Evolutionary conservation across 1,139 yeast genomes (phyloP), one percentile per base, ranked within the genome.

Genomic region (Lodderomyces jiufengensis): DNA sequence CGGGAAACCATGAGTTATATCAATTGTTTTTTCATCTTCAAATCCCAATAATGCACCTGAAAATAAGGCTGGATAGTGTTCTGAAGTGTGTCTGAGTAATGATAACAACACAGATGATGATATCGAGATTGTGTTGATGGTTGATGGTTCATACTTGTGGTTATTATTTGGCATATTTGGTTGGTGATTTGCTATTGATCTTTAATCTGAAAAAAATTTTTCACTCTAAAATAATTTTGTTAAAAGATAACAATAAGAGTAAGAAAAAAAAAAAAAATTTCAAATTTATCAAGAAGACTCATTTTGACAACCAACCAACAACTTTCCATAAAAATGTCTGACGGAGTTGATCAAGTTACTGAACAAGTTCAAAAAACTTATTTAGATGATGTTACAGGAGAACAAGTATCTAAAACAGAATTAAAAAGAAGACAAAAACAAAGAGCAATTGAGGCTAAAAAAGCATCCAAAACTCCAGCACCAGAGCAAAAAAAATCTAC

Each of bases 331-430:
- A 49, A 33, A 32, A 68, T 70, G 75, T 59, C 74, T 42, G 72
- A 66, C 20, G 20, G 20, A 50, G 80, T 75, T 45, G 78, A 80
- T 44, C 70, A 78, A 56, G 82, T 73, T 39, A 64, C 94, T 36
- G 96, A 88, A 54, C 80, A 78, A 52, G 78, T 87, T 49, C 90
- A 86, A 61, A 90, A 88, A 73, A 79, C 86, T 30, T 79, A 87
- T 58, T 73, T 92, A 51, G 98, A 92, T 61, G 97, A 88, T 43
- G 95, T 69, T 52, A 90, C 97, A 46, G 97, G 97, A 34, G 98
- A 92, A 67, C 85, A 81, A 65, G 96, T 92, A 34, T 92, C 98
- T 60, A 92, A 92, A 73, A 76, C 94, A 44, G 98, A 92, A 64
- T 80, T 92, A 69, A 92, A 92, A 76, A 87, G 85, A 75, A 85